Evolutionary conservation across 306 rosid species (phyloP).

Genomic region (Sesbania bispinosa): DNA sequence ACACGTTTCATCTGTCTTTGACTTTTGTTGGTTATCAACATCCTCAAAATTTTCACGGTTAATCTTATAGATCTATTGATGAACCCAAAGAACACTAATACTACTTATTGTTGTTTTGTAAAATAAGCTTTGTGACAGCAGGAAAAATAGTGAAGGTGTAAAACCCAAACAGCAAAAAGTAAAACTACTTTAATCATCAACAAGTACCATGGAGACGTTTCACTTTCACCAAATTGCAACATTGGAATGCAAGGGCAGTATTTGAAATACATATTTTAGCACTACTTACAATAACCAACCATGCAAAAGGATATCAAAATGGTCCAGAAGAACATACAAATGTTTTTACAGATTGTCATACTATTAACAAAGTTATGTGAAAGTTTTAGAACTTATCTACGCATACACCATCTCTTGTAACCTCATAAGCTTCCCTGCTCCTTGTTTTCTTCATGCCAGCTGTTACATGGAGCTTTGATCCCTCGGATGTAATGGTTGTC

Average conservation of each 20-base stretch:
- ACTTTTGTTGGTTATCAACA: background rate
- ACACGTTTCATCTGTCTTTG: background rate
- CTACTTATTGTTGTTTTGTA: background rate
- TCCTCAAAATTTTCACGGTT: background rate
- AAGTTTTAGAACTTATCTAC: conserved; percentile 64
- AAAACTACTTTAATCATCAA: background rate
- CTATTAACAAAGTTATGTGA: background rate
- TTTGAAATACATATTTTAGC: conserved; percentile 20
- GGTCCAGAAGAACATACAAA: conserved; percentile 9
- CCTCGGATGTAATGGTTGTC: conserved; percentile 52
- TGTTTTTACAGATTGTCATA: conserved; percentile 27
- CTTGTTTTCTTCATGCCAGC: conserved; percentile 91
- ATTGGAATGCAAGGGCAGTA: conserved; percentile 12
- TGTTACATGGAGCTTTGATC: conserved; percentile 65
- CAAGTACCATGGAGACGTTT: background rate
- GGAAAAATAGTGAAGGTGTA: background rate
- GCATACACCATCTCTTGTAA: conserved; percentile 63
- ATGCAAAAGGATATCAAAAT: background rate
- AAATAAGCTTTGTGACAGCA: background rate
- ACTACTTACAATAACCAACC: conserved; percentile 30
- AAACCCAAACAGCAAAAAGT: background rate
- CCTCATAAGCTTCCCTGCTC: conserved; percentile 83
- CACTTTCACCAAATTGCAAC: conserved; percentile 11
- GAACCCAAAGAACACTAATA: background rate
- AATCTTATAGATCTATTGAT: too few species aligned